Base-by-base conservation (phyloP, 768 basidiomycete genomes). In the Suillus placidus region DNA sequence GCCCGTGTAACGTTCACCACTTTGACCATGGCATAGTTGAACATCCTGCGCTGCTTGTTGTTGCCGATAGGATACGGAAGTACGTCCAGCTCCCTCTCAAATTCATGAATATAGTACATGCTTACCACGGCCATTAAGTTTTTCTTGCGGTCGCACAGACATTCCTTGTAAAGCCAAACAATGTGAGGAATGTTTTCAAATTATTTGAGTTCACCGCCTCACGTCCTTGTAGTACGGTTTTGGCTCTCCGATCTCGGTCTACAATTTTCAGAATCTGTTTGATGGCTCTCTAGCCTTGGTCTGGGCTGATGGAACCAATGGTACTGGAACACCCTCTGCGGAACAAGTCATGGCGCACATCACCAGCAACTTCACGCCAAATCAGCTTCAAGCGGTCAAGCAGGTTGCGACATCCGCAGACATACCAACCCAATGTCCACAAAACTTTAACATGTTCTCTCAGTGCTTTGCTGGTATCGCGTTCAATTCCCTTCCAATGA, bases 391-490 rank as follows among this genome's bases (percentile, higher is more conserved):
- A 4, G 80, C 79, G 3, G 82, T 94, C 42, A 80, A 80, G 62
- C 76, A 87, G 71, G 80, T 88, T 13, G 72, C 74, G 37, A 80
- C 78, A 34, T 78, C 81, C 0, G 71, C 76, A 4, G 83, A 86
- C 32, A 87, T 94, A 16, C 81, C 85, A 0, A 68, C 78, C 0
- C 73, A 78, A 42, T 94, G 92, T 71, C 90, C 87, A 9, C 85
- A 90, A 71, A 94, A 93, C 77, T 92, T 90, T 78, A 87, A 90
- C 60, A 69, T 82, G 9, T 82, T 85, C 60, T 92, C 91, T 3
- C 79, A 86, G 64, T 94, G 92, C 72, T 94, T 84, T 69, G 90
- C 87, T 1, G 91, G 81, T 2, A 74, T 94, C 16, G 77, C 83
- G 0, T 92, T 94, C 74, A 80, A 84, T 67, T 80, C 83, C 55